These are phyloP conservation scores for Leccinum rimulosum DNA, from an alignment of 768 basidiomycete species.

Conservation along the genomic window DNA sequence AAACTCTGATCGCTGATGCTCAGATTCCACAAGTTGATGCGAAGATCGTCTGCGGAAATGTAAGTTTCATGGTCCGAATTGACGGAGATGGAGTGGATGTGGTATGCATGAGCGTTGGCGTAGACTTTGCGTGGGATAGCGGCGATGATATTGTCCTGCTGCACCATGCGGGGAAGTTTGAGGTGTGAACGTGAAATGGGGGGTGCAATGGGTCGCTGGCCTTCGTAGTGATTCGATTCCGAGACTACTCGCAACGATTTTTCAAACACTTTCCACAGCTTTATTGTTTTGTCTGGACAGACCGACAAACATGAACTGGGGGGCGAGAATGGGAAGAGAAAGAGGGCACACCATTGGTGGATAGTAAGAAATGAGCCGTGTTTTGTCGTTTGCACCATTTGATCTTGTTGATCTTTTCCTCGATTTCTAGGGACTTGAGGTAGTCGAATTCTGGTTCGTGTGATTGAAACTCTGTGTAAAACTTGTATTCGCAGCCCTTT, in stretches of 20 bases:
- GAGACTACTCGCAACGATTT: slow-evolving; percentile 94
- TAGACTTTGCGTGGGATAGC: slow-evolving; percentile 99
- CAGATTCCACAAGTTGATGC: slow-evolving; percentile 98
- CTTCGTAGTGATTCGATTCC: slow-evolving; percentile 91
- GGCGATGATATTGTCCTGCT: slow-evolving; percentile 97
- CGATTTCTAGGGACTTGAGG: slow-evolving; percentile 98
- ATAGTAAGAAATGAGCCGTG: slow-evolving; percentile 92
- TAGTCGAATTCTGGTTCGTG: slow-evolving; percentile 99
- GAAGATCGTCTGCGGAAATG: slow-evolving; percentile 97
- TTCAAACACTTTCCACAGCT: slow-evolving; percentile 99
- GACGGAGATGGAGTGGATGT: slow-evolving; percentile 99
- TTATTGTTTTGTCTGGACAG: slow-evolving; percentile 93
- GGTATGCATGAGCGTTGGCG: slow-evolving; percentile 98
- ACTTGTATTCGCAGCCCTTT: slow-evolving; percentile 99
- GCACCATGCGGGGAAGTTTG: slow-evolving; percentile 85
- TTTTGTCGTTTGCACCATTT: slow-evolving; percentile 99
- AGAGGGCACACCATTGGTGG: slow-evolving; percentile 80
- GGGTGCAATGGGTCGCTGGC: slow-evolving; percentile 65
- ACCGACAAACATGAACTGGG: slow-evolving; percentile 1
- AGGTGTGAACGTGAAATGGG: slow-evolving; percentile 60
- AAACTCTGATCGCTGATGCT: slow-evolving; percentile 99
- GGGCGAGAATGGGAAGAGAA: background rate
- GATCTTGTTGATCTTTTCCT: slow-evolving; percentile 99
- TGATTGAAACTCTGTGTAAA: slow-evolving; percentile 99
- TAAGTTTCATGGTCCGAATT: slow-evolving; percentile 99